These are phyloP conservation scores for Coniochaeta sp. DNA, from an alignment of 2,329 filamentous ascomycete genomes.

Conservation along the genomic window DNA sequence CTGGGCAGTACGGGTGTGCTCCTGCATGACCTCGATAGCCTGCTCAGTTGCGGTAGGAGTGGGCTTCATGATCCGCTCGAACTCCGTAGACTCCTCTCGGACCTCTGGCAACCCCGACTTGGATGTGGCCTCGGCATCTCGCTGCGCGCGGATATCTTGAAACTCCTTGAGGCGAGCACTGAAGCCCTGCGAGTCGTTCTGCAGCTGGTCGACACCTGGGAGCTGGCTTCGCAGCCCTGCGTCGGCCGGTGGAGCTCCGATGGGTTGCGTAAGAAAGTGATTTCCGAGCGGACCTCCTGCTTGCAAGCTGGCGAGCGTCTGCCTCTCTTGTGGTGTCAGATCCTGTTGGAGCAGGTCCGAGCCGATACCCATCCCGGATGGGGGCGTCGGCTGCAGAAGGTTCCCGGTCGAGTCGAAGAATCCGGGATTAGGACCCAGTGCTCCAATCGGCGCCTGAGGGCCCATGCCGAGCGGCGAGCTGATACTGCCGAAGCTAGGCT, in stretches of 20 bases:
- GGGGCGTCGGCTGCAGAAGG: slow-evolving; percentile 30
- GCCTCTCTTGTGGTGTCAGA: slow-evolving; percentile 47
- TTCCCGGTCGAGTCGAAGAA: slow-evolving; percentile 60
- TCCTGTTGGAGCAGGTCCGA: slow-evolving; percentile 60
- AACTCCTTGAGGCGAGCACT: slow-evolving; percentile 77
- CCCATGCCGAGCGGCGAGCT: slow-evolving; percentile 68
- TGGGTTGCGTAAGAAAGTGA: slow-evolving; percentile 29
- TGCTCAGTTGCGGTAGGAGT: slow-evolving; percentile 6
- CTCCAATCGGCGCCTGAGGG: slow-evolving; percentile 44
- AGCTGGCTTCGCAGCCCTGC: slow-evolving; percentile 36
- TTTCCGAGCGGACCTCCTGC: slow-evolving; percentile 22
- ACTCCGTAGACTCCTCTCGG: slow-evolving; percentile 11
- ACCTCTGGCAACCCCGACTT: slow-evolving; percentile 8
- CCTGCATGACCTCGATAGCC: slow-evolving; percentile 9
- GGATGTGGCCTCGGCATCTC: slow-evolving; percentile 44
- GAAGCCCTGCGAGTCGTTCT: slow-evolving; percentile 51
- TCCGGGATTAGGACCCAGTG: slow-evolving; percentile 53
- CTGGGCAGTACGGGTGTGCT: slow-evolving; percentile 10
- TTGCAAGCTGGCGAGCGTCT: slow-evolving; percentile 39
- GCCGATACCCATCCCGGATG: slow-evolving; percentile 36
- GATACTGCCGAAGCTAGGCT: slow-evolving; percentile 93
- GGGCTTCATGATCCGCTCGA: slow-evolving; percentile 2
- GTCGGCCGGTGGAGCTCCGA: slow-evolving; percentile 29
- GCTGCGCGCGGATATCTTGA: slow-evolving; percentile 66
- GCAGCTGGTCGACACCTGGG: slow-evolving; percentile 42